These are phyloP conservation scores for Hydrangea macrophylla DNA, from an alignment of 148 eudicot genomes.

Conservation along the genomic window DNA sequence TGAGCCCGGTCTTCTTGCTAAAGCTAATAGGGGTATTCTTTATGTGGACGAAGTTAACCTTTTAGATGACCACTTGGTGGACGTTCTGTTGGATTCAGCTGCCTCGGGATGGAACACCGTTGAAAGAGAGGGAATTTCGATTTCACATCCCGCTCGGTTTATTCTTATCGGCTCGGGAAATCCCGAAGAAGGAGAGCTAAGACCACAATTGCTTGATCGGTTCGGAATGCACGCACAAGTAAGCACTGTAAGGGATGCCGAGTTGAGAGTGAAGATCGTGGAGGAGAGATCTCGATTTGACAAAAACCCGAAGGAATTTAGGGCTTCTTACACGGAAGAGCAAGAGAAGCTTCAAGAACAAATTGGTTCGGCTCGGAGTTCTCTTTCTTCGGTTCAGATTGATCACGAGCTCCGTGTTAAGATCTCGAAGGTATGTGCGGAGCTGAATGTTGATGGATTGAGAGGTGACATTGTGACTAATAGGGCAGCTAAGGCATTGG, in stretches of 20 bases:
- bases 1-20: constrained; percentile 97
- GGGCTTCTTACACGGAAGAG: constrained; percentile 60
- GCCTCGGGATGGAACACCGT: constrained; percentile 98
- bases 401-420: constrained; percentile 86
- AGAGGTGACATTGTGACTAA: constrained; percentile 96
- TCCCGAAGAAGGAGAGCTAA: constrained; percentile 89
- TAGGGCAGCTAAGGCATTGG: constrained; percentile 93
- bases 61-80: constrained; percentile 85
- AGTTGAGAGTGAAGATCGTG: constrained; percentile 90
- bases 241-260: constrained; percentile 90
- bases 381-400: constrained; percentile 62
- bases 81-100: constrained; percentile 91
- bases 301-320: constrained; percentile 70
- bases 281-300: constrained; percentile 90
- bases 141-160: constrained; percentile 91
- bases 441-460: constrained; percentile 87
- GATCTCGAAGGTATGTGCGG: constrained; percentile 86
- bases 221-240: constrained; percentile 99
- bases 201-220: constrained; percentile 87
- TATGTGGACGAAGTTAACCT: constrained; percentile 93
- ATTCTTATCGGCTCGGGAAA: constrained; percentile 87
- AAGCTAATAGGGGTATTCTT: constrained; percentile 86
- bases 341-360: constrained; percentile 80
- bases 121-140: constrained; percentile 92
- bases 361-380: constrained; percentile 53